Percentiles rank a stretch among this genome's conserved stretches.
Evolutionary conservation across 345 rosid genomes (phyloP).

Genomic region (Citropsis articulata): DNA sequence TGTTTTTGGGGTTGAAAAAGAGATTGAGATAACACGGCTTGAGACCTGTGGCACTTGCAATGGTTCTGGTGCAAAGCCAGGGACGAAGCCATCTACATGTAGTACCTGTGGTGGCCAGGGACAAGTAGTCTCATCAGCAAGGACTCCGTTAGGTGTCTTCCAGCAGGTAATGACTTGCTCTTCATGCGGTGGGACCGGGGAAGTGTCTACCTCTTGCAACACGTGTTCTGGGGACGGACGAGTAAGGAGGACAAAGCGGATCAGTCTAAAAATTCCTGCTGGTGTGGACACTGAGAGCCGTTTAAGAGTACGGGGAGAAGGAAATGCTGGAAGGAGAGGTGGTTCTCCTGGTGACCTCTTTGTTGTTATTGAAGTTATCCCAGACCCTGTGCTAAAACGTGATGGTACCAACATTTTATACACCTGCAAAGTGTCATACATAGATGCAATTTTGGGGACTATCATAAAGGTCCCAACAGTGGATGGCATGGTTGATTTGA

Average conservation of each 20-base stretch:
- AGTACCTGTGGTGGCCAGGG: slow-evolving; percentile 97
- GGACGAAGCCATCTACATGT: slow-evolving; percentile 78
- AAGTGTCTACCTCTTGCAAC: slow-evolving; percentile 66
- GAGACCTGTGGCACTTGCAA: slow-evolving; percentile 84
- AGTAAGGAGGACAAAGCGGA: slow-evolving; percentile 80
- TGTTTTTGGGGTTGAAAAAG: slow-evolving; percentile 88
- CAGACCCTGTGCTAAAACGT: slow-evolving; percentile 81
- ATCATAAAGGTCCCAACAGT: slow-evolving; percentile 83
- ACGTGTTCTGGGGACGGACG: slow-evolving; percentile 92
- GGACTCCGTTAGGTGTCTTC: slow-evolving; percentile 95
- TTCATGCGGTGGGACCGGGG: slow-evolving; percentile 80
- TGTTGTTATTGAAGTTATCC: slow-evolving; percentile 74
- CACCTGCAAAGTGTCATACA: slow-evolving; percentile 84
- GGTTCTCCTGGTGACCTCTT: slow-evolving; percentile 94
- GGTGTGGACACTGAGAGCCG: slow-evolving; percentile 98
- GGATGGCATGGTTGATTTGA: slow-evolving; percentile 93
- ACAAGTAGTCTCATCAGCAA: slow-evolving; percentile 82
- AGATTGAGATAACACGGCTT: slow-evolving; percentile 85
- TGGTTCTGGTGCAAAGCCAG: slow-evolving; percentile 91
- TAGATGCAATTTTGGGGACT: slow-evolving; percentile 91
- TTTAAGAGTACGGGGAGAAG: slow-evolving; percentile 91
- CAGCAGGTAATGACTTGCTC: slow-evolving; percentile 97
- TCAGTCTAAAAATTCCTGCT: slow-evolving; percentile 89
- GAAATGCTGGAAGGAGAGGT: slow-evolving; percentile 89
- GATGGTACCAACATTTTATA: slow-evolving; percentile 84